Evolutionary conservation across 2,329 filamentous ascomycete species (phyloP).

Genomic region (Fusarium sp.): DNA sequence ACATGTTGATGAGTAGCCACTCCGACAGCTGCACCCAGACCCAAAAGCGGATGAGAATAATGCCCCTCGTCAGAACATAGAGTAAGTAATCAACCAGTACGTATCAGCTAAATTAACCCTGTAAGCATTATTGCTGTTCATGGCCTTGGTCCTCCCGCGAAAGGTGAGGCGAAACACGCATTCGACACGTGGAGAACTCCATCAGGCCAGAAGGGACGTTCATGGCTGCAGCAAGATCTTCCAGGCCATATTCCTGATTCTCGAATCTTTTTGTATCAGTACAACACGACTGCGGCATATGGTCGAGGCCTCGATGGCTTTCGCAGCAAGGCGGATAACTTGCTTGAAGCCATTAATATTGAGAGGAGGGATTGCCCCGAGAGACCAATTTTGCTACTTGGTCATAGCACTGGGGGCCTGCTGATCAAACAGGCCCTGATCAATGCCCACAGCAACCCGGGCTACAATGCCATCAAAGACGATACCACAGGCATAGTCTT

Average conservation of each 20-base stretch:
- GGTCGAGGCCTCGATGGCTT: background rate
- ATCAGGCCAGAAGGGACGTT: background rate
- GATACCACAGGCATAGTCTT: background rate
- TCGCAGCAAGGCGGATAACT: background rate
- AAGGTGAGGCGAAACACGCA: background rate
- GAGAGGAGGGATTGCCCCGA: background rate
- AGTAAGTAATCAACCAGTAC: fast-evolving
- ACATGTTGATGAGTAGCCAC: background rate
- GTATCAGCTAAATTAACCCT: fast-evolving
- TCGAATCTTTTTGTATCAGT: background rate
- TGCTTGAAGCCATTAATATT: background rate
- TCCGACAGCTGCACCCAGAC: background rate
- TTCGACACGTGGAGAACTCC: background rate
- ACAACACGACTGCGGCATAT: background rate
- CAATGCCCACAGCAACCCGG: background rate
- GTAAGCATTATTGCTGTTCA: background rate
- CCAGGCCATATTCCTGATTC: background rate
- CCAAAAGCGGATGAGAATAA: fast-evolving
- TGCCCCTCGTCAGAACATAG: background rate
- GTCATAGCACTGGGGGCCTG: background rate
- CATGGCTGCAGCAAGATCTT: background rate
- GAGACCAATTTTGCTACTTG: background rate
- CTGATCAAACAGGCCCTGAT: background rate
- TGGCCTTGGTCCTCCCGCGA: background rate
- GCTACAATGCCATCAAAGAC: background rate